phyloP scores from a whole-genome alignment of 2,329 filamentous ascomycete genomes.

The Lachnellula cervina region DNA sequence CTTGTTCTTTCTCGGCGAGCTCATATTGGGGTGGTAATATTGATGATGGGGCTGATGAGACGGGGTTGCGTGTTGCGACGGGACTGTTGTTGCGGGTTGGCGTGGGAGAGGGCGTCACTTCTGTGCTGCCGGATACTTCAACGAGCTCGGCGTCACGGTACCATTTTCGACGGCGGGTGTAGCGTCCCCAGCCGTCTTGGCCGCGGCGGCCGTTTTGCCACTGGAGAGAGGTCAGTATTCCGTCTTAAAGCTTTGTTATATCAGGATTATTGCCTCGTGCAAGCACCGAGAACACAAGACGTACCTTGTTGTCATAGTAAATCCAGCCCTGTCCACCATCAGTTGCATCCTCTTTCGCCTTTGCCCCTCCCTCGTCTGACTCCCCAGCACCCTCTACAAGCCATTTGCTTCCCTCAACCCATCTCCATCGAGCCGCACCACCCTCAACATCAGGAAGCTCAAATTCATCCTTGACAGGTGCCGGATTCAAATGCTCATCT shows the following conservation, averaged over 20 bases:
- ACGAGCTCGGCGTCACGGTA: constrained; percentile 93
- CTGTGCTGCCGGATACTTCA: constrained; percentile 52
- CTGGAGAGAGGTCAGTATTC: constrained; percentile 37
- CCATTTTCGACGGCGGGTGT: constrained; percentile 92
- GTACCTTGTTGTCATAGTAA: constrained; percentile 94
- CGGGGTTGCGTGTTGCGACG: constrained; percentile 14
- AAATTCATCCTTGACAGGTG: constrained; percentile 69
- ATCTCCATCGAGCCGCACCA: constrained; percentile 64
- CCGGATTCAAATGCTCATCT: constrained; percentile 85
- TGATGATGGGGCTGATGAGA: background rate
- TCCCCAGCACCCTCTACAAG: constrained; percentile 70
- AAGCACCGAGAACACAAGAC: background rate
- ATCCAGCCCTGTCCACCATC: constrained; percentile 74
- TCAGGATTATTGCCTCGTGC: no score
- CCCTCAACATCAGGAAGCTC: constrained; percentile 62
- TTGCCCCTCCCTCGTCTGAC: constrained; percentile 40
- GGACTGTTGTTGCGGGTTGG: constrained; percentile 30
- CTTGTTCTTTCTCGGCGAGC: constrained; percentile 10
- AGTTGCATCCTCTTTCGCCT: constrained; percentile 32
- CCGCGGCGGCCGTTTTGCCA: constrained; percentile 87
- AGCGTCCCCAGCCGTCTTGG: constrained; percentile 87
- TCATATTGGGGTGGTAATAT: constrained; percentile 12
- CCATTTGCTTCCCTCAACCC: constrained; percentile 85
- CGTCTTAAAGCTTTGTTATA: no score
- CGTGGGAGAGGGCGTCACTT: constrained; percentile 40